These are phyloP conservation scores for Angophora floribunda DNA, from an alignment of 345 rosid species.

Conservation along the genomic window DNA sequence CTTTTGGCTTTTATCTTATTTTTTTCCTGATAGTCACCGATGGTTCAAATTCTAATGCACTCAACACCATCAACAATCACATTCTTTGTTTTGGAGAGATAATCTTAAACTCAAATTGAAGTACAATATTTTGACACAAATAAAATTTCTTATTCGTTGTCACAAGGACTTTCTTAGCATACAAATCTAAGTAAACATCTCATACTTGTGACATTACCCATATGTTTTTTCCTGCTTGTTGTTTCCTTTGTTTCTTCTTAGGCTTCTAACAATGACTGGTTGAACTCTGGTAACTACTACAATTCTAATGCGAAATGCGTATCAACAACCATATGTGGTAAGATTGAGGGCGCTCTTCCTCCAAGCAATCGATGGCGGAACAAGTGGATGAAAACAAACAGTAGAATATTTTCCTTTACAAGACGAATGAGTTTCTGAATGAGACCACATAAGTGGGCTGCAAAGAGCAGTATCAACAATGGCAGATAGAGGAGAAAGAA, in stretches of 20 bases:
- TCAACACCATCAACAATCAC: not conserved
- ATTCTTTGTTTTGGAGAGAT: not conserved
- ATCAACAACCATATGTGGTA: not conserved
- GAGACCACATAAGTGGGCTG: not conserved
- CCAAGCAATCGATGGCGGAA: not conserved
- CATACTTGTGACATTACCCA: too few species aligned
- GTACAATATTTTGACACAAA: rapidly evolving
- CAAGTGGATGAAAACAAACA: not conserved
- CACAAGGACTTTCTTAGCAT: too few species aligned
- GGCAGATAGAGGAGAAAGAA: not conserved
- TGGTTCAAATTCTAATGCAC: not conserved
- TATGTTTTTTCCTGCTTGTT: too few species aligned
- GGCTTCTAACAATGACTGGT: not conserved
- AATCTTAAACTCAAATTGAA: not conserved
- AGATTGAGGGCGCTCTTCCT: not conserved
- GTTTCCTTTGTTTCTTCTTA: not conserved
- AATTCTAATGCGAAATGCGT: not conserved
- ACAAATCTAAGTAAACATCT: too few species aligned
- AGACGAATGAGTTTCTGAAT: not conserved
- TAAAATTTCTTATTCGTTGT: too few species aligned
- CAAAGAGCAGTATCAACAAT: not conserved
- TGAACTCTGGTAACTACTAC: not conserved
- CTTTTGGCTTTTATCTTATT: not conserved
- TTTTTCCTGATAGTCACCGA: not conserved
- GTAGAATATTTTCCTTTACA: not conserved